phyloP scores from a whole-genome alignment of 1,284 basidiomycete species.

The Moesziomyces sp. region DNA sequence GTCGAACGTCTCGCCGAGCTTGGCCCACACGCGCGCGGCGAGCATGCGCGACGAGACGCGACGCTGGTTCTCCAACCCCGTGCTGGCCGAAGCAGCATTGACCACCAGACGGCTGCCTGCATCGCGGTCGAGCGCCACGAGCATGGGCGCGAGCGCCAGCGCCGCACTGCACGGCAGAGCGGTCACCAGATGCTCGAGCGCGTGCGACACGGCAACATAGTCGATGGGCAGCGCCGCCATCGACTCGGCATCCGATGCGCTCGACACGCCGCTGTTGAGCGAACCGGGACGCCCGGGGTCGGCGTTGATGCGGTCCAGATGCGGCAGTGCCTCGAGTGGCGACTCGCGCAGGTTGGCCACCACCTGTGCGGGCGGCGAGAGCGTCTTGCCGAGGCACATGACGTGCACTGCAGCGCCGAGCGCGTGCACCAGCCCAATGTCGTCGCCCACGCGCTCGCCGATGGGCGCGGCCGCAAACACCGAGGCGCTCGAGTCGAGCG shows the following conservation, averaged over 20 bases:
- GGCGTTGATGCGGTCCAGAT: slow-evolving; percentile 71
- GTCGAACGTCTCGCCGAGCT: slow-evolving; percentile 79
- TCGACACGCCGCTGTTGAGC: slow-evolving; percentile 19
- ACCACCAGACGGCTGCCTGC: slow-evolving; percentile 69
- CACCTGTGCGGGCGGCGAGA: slow-evolving; percentile 30
- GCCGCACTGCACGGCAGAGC: slow-evolving; percentile 79
- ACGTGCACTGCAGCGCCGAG: slow-evolving; percentile 58
- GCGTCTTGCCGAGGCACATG: slow-evolving; percentile 57
- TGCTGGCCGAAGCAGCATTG: slow-evolving; percentile 34
- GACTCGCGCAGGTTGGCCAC: slow-evolving; percentile 42
- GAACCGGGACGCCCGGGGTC: slow-evolving; percentile 46
- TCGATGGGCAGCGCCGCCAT: slow-evolving; percentile 74
- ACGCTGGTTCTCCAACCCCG: slow-evolving; percentile 67
- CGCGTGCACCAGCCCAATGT: slow-evolving; percentile 53
- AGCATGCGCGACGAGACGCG: slow-evolving; percentile 76
- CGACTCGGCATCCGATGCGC: slow-evolving; percentile 25
- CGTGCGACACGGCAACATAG: slow-evolving; percentile 78
- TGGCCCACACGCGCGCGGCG: slow-evolving; percentile 75
- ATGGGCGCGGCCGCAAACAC: slow-evolving; percentile 34
- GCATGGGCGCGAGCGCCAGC: slow-evolving; percentile 83
- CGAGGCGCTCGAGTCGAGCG: slow-evolving; percentile 19
- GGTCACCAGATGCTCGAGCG: slow-evolving; percentile 78
- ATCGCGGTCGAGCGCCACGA: slow-evolving; percentile 78
- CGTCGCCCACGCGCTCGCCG: slow-evolving; percentile 43
- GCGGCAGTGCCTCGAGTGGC: slow-evolving; percentile 69